Percentiles rank a stretch among this genome's conserved stretches.
Evolutionary conservation across 257 asterid genomes (phyloP).

Genomic region (Capsicum baccatum): DNA sequence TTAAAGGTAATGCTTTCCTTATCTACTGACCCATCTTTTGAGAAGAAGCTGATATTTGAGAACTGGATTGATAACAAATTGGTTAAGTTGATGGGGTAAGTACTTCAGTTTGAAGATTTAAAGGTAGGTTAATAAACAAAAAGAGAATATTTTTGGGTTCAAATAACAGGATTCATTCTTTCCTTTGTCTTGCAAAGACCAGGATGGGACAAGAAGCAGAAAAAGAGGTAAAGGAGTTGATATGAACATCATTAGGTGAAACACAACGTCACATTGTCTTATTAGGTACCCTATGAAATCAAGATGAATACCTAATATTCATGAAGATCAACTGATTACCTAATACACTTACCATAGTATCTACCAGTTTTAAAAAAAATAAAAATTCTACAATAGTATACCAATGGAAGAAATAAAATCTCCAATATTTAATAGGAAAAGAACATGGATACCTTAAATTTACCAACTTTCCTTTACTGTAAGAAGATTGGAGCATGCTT

Average conservation of each 20-base stretch:
- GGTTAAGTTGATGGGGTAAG: background rate
- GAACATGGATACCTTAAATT: background rate
- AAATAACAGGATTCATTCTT: background rate
- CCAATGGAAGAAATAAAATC: background rate
- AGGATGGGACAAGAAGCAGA: background rate
- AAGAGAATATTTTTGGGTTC: background rate
- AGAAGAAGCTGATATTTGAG: constrained; percentile 14
- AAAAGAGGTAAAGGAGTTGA: background rate
- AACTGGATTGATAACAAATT: background rate
- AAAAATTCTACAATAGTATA: background rate
- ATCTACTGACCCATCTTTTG: constrained; percentile 19
- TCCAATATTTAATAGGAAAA: background rate
- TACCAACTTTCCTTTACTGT: constrained; percentile 4
- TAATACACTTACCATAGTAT: background rate
- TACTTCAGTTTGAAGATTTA: constrained; percentile 12
- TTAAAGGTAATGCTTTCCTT: constrained; percentile 67
- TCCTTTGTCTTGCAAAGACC: constrained; percentile 13
- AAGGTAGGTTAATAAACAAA: background rate
- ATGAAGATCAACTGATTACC: constrained; percentile 6
- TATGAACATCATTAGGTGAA: constrained; percentile 6
- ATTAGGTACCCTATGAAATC: constrained; percentile 7
- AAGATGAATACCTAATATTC: constrained; percentile 4
- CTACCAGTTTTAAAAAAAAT: too few species aligned
- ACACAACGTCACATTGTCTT: constrained; percentile 7
- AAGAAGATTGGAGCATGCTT: constrained; percentile 6